Percentiles rank a stretch among this genome's conserved stretches.
phyloP scores from a whole-genome alignment of 345 rosid genomes.

The Citrus mangshanensis region DNA sequence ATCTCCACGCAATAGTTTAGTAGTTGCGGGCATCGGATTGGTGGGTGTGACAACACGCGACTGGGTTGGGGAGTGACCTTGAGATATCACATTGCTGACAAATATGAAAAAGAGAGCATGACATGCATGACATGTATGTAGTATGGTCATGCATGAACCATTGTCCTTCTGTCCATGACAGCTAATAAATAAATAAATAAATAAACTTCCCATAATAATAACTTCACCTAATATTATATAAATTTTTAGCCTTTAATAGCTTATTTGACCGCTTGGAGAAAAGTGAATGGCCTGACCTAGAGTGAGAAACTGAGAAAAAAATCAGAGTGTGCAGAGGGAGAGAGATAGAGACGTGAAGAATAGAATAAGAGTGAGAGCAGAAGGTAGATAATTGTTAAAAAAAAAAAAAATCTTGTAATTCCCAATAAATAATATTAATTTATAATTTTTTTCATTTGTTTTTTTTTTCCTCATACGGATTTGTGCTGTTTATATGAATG shows the following conservation, averaged over 20 bases:
- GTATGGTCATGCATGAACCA: slow-evolving; percentile 13
- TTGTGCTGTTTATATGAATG: not conserved
- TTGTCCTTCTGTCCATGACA: not conserved
- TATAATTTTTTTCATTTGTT: not conserved
- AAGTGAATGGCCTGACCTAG: slow-evolving; percentile 20
- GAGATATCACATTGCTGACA: not conserved
- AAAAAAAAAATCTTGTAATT: no score
- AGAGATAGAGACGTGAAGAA: slow-evolving; percentile 19
- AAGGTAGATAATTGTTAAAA: slow-evolving; percentile 10
- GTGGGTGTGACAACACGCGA: not conserved
- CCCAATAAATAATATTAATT: not conserved
- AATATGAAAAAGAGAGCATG: not conserved
- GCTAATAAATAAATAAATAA: not conserved
- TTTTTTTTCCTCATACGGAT: no score
- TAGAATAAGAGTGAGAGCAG: not conserved
- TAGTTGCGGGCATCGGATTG: not conserved
- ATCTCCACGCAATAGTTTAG: no score
- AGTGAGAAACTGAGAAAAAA: not conserved
- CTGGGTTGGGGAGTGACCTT: not conserved
- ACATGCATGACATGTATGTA: not conserved
- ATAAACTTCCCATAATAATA: not conserved
- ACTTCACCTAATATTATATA: not conserved
- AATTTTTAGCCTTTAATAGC: not conserved
- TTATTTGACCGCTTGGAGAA: slow-evolving; percentile 34
- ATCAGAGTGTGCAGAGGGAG: not conserved